phyloP scores from a whole-genome alignment of 768 basidiomycete species.

The Amylocystis lapponica region DNA sequence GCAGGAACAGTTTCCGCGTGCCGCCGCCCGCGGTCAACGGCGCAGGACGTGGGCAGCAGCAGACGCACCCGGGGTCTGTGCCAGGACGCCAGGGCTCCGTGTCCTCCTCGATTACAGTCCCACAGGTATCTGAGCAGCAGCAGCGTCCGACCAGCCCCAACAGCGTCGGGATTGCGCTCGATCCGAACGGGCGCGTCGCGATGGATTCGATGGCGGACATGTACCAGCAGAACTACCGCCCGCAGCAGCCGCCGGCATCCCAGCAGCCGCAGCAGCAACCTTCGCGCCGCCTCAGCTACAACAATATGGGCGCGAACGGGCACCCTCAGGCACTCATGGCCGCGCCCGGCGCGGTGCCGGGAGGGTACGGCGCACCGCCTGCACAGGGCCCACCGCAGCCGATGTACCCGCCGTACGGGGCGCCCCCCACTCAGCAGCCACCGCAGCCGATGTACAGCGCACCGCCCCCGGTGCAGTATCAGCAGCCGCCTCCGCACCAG shows the following conservation, averaged over 20 bases:
- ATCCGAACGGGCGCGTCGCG: conserved; percentile 72
- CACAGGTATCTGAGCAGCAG: conserved; percentile 18
- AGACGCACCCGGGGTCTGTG: too few species aligned
- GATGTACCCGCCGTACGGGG: conserved; percentile 22
- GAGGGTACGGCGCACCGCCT: conserved; percentile 11
- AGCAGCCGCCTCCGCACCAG: conserved; percentile 1
- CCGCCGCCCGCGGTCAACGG: conserved; percentile 13
- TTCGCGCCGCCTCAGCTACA: too few species aligned
- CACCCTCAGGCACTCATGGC: conserved; percentile 22
- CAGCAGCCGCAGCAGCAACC: conserved; percentile 17
- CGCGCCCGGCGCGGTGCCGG: conserved; percentile 17
- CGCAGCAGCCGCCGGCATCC: too few species aligned
- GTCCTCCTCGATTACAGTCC: conserved; percentile 23
- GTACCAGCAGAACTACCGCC: conserved; percentile 26
- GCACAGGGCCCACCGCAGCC: conserved; percentile 20
- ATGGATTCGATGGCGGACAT: conserved; percentile 71
- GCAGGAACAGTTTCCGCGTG: conserved; percentile 16
- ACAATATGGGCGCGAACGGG: conserved; percentile 15
- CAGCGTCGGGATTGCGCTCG: conserved; percentile 76
- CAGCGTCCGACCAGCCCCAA: conserved; percentile 69
- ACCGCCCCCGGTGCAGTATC: conserved; percentile 21
- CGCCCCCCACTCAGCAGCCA: conserved; percentile 10
- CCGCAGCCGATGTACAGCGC: conserved; percentile 28
- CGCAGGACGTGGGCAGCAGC: conserved; percentile 7
- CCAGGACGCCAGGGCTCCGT: conserved; percentile 35